These are phyloP conservation scores for Rhododendron kiyosumense DNA, from an alignment of 148 eudicot genomes.

Conservation along the genomic window DNA sequence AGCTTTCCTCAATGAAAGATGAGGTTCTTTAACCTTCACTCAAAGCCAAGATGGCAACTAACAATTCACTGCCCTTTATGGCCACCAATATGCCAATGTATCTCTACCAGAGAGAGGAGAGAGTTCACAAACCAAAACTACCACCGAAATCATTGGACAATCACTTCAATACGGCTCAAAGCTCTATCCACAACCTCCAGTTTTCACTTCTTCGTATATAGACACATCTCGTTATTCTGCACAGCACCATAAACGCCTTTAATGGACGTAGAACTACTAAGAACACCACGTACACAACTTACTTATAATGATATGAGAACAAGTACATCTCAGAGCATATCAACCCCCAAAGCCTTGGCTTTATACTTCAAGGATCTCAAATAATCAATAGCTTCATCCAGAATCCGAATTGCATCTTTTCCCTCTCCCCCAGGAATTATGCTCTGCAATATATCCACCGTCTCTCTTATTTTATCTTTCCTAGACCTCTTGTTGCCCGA, in stretches of 20 bases:
- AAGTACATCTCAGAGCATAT: constrained; percentile 24
- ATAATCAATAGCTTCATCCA: constrained; percentile 80
- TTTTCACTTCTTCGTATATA: neutral
- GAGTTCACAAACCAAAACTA: constrained; percentile 4
- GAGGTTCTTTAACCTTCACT: neutral
- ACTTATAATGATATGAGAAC: neutral
- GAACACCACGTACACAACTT: neutral
- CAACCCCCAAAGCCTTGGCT: constrained; percentile 56
- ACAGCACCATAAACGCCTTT: neutral
- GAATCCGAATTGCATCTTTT: constrained; percentile 50
- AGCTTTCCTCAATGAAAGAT: neutral
- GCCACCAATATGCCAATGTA: neutral
- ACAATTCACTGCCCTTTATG: neutral
- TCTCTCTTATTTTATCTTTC: constrained; percentile 54
- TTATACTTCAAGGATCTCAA: constrained; percentile 54
- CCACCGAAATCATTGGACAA: neutral
- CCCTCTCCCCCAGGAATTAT: constrained; percentile 63
- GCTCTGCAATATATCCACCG: constrained; percentile 54
- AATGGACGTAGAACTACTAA: neutral
- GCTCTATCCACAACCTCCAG: neutral
- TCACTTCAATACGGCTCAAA: neutral
- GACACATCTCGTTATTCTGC: constrained; percentile 10
- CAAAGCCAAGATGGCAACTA: neutral
- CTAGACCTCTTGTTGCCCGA: constrained; percentile 39
- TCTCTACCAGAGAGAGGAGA: neutral